Evolutionary conservation across 2,329 filamentous ascomycete species (phyloP), one percentile per base, ranked within the genome.

Genomic region (Zymoseptoria pseudotritici): DNA sequence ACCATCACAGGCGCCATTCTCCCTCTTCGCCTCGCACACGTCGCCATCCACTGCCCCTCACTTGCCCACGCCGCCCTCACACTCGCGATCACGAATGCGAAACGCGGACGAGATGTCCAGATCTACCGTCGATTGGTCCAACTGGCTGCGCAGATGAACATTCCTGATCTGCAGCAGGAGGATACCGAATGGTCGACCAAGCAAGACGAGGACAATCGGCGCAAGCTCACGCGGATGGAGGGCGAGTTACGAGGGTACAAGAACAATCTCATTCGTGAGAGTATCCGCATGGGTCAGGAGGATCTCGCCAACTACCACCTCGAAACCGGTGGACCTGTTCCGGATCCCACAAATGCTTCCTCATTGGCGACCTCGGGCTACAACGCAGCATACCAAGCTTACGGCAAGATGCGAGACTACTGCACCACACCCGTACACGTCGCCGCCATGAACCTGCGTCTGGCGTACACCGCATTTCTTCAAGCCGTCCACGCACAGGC

Each of bases 181-280:
- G 91, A 97, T 69, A 77, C 80, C 21, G 77, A 78, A n/a, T 97
- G 93, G 93, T 82, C 88, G n/a, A 82, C 87, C 7, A 79, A 77
- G 60, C 87, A 83, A 46, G 83, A 86, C 21, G 84, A 83, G 63
- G 78, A 82, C 56, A 90, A 92, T 68, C 83, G 84, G 66, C 76
- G 78, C 1, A 88, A 96, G 73, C 87, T 87, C 0, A 80, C 85
- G 58, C 84, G 88, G n/a, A 79, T 97, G 58, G 91, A 97, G 71
- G 79, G 83, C 17, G 91, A 97, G 74, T 80, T 99, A 20, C 92
- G 91, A 74, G 88, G 87, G 1, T 97, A 97, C 75, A 96, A 94
- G 76, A 96, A 97, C 72, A 99, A 97, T 69, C 78, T 97, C 51
- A 91, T 99, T 69, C 96, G 97, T 73, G 94, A 99, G 77, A 97